Evolutionary conservation across 2,329 filamentous ascomycete species (phyloP).

Genomic region (Neospermospora avenae): DNA sequence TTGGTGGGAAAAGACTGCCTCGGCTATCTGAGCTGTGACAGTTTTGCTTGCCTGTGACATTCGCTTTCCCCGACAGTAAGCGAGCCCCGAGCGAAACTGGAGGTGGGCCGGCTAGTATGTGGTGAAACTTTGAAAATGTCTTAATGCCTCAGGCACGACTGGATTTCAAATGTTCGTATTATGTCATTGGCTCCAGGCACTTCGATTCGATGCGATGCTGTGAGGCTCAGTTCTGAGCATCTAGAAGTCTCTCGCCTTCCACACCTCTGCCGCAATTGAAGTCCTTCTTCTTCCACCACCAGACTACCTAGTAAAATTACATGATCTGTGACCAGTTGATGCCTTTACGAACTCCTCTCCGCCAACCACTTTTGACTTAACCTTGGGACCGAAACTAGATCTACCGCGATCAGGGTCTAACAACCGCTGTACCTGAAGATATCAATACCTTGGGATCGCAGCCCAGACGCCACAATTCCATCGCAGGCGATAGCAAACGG

Average conservation of each 20-base stretch:
- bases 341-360: not conserved
- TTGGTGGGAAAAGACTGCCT: no score
- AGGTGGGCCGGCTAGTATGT: no score
- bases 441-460: slow-evolving; percentile 19
- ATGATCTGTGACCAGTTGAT: not conserved
- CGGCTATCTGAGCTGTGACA: no score
- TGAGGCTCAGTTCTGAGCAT: slow-evolving; percentile 8
- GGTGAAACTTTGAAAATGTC: no score
- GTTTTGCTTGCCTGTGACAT: no score
- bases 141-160: not conserved
- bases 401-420: slow-evolving; percentile 10
- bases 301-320: not conserved
- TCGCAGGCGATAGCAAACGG: slow-evolving; percentile 26
- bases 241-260: slow-evolving; percentile 11
- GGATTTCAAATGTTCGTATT: slow-evolving; percentile 15
- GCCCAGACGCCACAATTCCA: slow-evolving; percentile 34
- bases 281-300: not conserved
- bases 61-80: no score
- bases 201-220: slow-evolving; percentile 18
- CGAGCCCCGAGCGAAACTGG: no score
- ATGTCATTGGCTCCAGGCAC: slow-evolving; percentile 25
- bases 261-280: not conserved
- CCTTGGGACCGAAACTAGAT: slow-evolving; percentile 5
- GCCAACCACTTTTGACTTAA: not conserved
- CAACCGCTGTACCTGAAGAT: slow-evolving; percentile 13